phyloP scores from a whole-genome alignment of 345 rosid species.

The Gossypium stocksii region DNA sequence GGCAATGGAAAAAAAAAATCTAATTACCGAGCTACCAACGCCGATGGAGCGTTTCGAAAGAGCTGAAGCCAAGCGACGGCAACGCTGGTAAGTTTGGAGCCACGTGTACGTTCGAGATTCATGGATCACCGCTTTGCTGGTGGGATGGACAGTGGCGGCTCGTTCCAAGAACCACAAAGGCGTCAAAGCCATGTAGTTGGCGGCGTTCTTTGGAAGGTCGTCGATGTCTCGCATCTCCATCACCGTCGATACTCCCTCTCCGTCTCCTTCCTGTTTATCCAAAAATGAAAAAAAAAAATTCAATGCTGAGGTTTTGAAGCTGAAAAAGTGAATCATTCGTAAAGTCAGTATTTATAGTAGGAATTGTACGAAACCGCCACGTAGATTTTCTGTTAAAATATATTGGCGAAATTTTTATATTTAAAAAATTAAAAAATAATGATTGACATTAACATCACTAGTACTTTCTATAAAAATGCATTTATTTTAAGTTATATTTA shows the following conservation, averaged over 20 bases:
- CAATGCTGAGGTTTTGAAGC: neutral
- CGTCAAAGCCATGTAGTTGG: slow-evolving; percentile 79
- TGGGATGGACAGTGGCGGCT: slow-evolving; percentile 78
- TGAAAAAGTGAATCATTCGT: no score
- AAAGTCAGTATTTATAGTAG: neutral
- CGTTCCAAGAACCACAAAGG: slow-evolving; percentile 86
- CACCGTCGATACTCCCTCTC: slow-evolving; percentile 14
- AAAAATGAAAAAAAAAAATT: neutral
- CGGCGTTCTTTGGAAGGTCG: slow-evolving; percentile 72
- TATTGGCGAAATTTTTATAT: no score
- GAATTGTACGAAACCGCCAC: neutral
- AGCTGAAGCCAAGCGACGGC: slow-evolving; percentile 87
- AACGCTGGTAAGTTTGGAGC: slow-evolving; percentile 71
- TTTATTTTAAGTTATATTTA: no score
- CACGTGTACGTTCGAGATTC: slow-evolving; percentile 67
- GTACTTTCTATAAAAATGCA: no score
- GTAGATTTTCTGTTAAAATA: neutral
- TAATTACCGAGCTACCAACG: slow-evolving; percentile 61
- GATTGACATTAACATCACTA: no score
- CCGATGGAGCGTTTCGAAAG: slow-evolving; percentile 61
- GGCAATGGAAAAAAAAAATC: neutral
- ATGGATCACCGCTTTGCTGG: slow-evolving; percentile 57
- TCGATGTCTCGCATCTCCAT: slow-evolving; percentile 60
- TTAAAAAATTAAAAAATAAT: no score
- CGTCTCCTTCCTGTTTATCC: neutral